Evolutionary conservation across 305 asterid genomes (phyloP), one percentile per base, ranked within the genome.

Genomic region (Striga hermonthica): DNA sequence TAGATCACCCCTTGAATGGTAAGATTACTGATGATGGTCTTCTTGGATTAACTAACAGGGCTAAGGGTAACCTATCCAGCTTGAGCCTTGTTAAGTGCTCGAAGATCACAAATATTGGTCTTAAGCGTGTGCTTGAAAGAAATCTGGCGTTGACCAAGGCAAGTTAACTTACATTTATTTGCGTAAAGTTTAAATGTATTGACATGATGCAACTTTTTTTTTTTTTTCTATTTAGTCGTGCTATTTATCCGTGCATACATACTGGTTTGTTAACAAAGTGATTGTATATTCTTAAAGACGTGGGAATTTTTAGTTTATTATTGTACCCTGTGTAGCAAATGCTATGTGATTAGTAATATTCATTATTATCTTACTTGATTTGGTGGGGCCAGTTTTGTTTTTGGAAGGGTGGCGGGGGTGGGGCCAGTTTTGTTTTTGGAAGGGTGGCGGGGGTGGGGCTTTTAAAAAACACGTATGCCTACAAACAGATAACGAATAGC

Each of bases 111-210:
- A 78, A 80, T 65, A 37, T 3, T 44, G 86, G 96, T 57, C 74
- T 92, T 64, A 80, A 71, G 74, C 68, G 60, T 38, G 88, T 89
- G 68, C 85, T 87, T 53, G 72, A 75, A 66, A 71, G 74, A 66
- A 92, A 89, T 76, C 76, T 69, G 10, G 54, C 77, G 67, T 68
- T 92, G 68, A 84, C 83, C 47, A 84, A 85, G 93, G 97, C 88
- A 45, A 5, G 80, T 69, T 63, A 15, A 64, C n/a, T 12, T 41
- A 22, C 7, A 28, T 64, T 22, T 54, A 11, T 34, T 14, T 45
- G 31, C 31, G 31, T 22, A 22, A 22, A 22, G 31, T 22, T 22
- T 22, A 22, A 22, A 22, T 22, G 31, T 22, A 22, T 22, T 0
- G 31, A 22, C 31, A 22, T 22, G 31, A 2, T 53, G 14, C 14